Percentiles rank a stretch among this genome's conserved stretches.
Conservation (phyloP, 169 alveolate species). For the Eimeria falciformis region DNA sequence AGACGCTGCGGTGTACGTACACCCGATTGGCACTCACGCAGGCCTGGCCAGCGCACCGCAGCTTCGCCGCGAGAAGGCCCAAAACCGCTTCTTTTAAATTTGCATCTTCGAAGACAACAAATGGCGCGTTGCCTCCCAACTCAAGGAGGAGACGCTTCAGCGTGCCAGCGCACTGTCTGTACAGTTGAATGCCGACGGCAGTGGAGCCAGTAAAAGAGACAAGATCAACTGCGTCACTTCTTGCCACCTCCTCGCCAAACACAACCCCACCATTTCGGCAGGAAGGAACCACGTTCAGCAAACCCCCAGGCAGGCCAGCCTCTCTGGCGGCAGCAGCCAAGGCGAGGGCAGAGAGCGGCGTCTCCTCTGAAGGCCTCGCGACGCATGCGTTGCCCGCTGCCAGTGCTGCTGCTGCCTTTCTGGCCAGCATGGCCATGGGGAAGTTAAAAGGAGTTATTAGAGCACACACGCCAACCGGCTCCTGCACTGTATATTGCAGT, state of each 20-base stretch:
- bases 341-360: constrained; percentile 69
- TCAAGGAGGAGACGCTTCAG: constrained; percentile 73
- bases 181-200: constrained; percentile 75
- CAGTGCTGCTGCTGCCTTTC: constrained; percentile 77
- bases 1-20: constrained; percentile 76
- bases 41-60: constrained; percentile 78
- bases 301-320: constrained; percentile 75
- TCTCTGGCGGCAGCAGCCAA: constrained; percentile 73
- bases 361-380: constrained; percentile 50
- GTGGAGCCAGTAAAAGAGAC: constrained; percentile 79
- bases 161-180: constrained; percentile 70
- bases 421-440: constrained; percentile 73
- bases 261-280: not conserved
- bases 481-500: constrained; percentile 23
- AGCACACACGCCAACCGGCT: constrained; percentile 78
- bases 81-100: constrained; percentile 76
- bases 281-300: constrained; percentile 54
- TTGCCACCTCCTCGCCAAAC: constrained; percentile 41
- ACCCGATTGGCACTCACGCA: constrained; percentile 79
- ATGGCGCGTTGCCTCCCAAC: constrained; percentile 80
- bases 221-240: constrained; percentile 7
- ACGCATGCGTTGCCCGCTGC: constrained; percentile 75
- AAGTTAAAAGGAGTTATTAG: constrained; percentile 76
- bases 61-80: constrained; percentile 75
- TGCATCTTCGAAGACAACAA: constrained; percentile 79